A percentile compares a stretch with the other conserved stretches of the same genome.
Evolutionary conservation across 2,329 filamentous ascomycete species (phyloP).

Genomic region (Orbilia oligospora): DNA sequence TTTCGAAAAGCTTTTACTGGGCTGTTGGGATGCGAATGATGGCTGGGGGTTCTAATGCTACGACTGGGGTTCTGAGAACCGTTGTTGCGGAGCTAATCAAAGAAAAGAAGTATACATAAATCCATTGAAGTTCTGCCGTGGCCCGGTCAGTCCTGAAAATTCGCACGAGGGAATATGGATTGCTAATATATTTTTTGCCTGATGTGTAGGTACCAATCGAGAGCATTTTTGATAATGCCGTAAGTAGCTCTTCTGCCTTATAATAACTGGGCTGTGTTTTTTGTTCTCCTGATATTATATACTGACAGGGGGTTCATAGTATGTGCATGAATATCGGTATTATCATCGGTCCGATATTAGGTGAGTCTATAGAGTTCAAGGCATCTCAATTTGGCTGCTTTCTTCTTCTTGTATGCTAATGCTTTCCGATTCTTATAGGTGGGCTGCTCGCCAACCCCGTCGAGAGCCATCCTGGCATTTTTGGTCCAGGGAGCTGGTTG

Average conservation of each 20-base stretch:
- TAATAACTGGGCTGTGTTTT: slow-evolving; percentile 29
- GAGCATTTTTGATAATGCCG: slow-evolving; percentile 69
- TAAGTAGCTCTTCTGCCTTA: slow-evolving; percentile 27
- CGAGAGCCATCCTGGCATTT: slow-evolving; percentile 67
- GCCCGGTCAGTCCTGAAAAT: too few species aligned
- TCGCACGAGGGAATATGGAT: slow-evolving; percentile 1
- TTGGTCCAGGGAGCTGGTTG: slow-evolving; percentile 66
- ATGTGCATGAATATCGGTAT: slow-evolving; percentile 80
- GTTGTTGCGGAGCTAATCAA: slow-evolving; percentile 80
- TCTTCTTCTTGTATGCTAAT: slow-evolving; percentile 65
- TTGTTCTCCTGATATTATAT: slow-evolving; percentile 68
- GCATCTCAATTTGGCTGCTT: not conserved
- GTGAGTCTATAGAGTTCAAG: slow-evolving; percentile 55
- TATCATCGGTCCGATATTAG: slow-evolving; percentile 73
- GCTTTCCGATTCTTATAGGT: slow-evolving; percentile 65
- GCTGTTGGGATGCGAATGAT: slow-evolving; percentile 77
- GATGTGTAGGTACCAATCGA: slow-evolving; percentile 59
- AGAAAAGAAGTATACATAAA: slow-evolving; percentile 75
- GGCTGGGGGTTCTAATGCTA: slow-evolving; percentile 79
- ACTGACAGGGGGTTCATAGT: slow-evolving; percentile 68
- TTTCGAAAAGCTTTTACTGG: slow-evolving; percentile 75
- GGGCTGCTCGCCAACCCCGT: slow-evolving; percentile 69
- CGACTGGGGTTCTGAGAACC: slow-evolving; percentile 81
- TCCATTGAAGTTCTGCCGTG: not conserved
- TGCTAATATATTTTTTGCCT: not conserved